Base-by-base conservation (phyloP, 768 basidiomycete species). In the Auriscalpium orientale region DNA sequence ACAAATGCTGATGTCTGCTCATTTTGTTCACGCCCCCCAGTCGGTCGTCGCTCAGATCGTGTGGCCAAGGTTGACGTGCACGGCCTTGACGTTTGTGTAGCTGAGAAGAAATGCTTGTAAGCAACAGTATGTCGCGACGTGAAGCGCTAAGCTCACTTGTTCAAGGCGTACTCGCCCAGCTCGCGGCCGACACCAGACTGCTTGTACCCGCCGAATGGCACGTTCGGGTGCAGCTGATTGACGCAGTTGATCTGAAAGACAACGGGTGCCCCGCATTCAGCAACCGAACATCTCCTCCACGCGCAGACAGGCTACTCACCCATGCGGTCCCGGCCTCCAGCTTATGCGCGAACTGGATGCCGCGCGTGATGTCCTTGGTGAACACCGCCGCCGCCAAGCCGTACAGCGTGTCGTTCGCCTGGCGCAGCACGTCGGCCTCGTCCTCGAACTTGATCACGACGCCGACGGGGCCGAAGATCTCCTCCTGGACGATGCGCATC, bases 351-450 rank as follows among this genome's bases (percentile, higher is more conserved):
- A 83, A 82, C 56, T 74, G 73, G 54, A 94, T 72, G 0, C 91
- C 91, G 22, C 85, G 78, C 62, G 79, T 81, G 73, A 95, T 70
- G 69, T 95, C 78, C 65, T 83, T 76, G 37, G 87, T 84, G 78
- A 93, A 95, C 53, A 98, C 83, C 8, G 87, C 87, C 3, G 88
- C 83, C 21, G 91, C 91, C 44, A 95, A 80, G 57, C 95, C 94
- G 69, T 93, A 94, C 54, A 74, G 65, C 1, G 89, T 86, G 66
- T 95, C 87, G 70, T 98, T 98, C 21, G 91, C 95, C 65, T 81
- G 78, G 51, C 69, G 70, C 62, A 89, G 72, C 46, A 84, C 83
- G 58, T 88, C 81, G 63, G 79, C 77, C 58, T 79, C 81, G 53
- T 71, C 67, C 61, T 79, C 75, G 73, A 90, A 89, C 67, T 81